Percentiles rank a stretch among this genome's conserved stretches.
phyloP scores from a whole-genome alignment of 768 basidiomycete species.

The Phaeotremella fagi region DNA sequence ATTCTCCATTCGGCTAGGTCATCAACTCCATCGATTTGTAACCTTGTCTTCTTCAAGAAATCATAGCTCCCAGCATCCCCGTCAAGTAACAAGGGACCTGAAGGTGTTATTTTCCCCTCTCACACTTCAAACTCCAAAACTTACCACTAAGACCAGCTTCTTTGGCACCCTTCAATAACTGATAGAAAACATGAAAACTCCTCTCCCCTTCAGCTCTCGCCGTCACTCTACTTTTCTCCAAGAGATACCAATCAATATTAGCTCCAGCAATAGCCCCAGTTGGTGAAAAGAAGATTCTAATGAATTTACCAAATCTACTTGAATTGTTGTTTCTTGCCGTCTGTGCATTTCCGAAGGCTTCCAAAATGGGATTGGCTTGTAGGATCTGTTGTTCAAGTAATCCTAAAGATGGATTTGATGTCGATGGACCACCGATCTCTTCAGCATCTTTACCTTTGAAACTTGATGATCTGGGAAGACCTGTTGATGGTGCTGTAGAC shows the following conservation, averaged over 20 bases:
- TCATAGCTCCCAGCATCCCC: constrained; percentile 76
- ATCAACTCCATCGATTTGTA: constrained; percentile 92
- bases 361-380: constrained; percentile 94
- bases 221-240: constrained; percentile 96
- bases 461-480: constrained; percentile 65
- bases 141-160: constrained; percentile 59
- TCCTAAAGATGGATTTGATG: constrained; percentile 54
- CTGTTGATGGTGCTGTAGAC: constrained; percentile 48
- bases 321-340: constrained; percentile 98
- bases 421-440: constrained; percentile 6
- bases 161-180: constrained; percentile 73
- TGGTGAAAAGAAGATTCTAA: constrained; percentile 86
- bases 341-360: constrained; percentile 97
- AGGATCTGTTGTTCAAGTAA: constrained; percentile 92
- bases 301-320: constrained; percentile 91
- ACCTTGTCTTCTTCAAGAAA: constrained; percentile 80
- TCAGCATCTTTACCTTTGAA: constrained; percentile 55
- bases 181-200: constrained; percentile 96
- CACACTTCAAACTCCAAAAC: constrained; percentile 26
- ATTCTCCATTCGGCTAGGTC: constrained; percentile 82
- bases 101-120: background rate
- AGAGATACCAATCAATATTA: constrained; percentile 96
- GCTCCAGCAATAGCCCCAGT: constrained; percentile 95
- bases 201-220: constrained; percentile 81
- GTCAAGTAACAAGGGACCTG: constrained; percentile 60